These are phyloP conservation scores for Sclerotinia subarctica DNA, from an alignment of 2,329 filamentous ascomycete species.

Conservation along the genomic window DNA sequence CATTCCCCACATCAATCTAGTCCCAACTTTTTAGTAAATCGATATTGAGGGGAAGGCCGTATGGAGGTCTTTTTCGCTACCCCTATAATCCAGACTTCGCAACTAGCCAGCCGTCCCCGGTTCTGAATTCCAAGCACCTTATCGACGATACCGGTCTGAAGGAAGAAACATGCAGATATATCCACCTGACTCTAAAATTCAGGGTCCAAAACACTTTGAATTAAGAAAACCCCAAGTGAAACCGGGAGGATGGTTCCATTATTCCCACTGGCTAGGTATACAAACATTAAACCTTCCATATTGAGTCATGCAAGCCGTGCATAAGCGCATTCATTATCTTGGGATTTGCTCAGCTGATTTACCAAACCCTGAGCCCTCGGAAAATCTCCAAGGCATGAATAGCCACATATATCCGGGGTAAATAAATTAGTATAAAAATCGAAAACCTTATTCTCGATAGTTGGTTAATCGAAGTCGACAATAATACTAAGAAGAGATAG, in stretches of 20 bases:
- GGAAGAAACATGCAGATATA: not conserved
- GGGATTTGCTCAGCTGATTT: not conserved
- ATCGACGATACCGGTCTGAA: too few species aligned
- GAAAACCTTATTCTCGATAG: too few species aligned
- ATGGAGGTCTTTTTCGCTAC: slow-evolving; percentile 6
- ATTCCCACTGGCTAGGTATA: not conserved
- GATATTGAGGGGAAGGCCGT: not conserved
- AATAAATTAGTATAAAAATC: too few species aligned
- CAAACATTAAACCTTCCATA: not conserved
- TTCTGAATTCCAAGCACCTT: too few species aligned
- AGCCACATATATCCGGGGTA: slow-evolving; percentile 1
- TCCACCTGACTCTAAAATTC: not conserved
- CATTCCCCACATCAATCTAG: not conserved
- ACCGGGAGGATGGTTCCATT: slow-evolving; percentile 7
- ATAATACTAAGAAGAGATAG: too few species aligned
- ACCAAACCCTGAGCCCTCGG: not conserved
- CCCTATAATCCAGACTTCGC: not conserved
- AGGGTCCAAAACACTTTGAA: not conserved
- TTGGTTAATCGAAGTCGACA: too few species aligned
- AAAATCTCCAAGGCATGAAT: not conserved
- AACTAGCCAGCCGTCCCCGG: not conserved
- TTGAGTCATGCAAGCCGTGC: slow-evolving; percentile 12
- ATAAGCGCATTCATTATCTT: slow-evolving; percentile 11
- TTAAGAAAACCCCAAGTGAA: not conserved
- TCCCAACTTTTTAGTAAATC: not conserved